Conservation (phyloP, 192 early-diverging fungal species). For the Geranomyces variabilis region DNA sequence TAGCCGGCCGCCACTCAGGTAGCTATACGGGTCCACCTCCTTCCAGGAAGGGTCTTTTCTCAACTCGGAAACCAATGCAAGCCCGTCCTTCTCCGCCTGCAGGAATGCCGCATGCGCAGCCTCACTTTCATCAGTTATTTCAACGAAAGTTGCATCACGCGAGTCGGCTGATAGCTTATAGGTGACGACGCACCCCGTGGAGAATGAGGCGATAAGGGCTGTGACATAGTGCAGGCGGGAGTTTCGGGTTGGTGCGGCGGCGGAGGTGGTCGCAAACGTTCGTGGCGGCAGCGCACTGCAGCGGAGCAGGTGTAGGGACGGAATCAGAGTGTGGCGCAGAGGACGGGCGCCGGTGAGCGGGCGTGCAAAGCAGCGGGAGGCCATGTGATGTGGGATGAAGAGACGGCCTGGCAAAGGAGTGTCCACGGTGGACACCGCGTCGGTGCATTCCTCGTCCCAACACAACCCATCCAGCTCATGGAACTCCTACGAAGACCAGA, state of each 20-base stretch:
- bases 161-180: not conserved
- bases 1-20: slow-evolving; percentile 26
- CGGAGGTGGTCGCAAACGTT: not conserved
- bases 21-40: slow-evolving; percentile 33
- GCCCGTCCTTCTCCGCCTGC: slow-evolving; percentile 20
- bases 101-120: slow-evolving; percentile 19
- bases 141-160: not conserved
- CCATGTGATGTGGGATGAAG: no score
- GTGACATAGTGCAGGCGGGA: slow-evolving; percentile 16
- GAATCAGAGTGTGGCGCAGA: no score
- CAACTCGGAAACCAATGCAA: slow-evolving; percentile 14
- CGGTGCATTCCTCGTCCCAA: no score
- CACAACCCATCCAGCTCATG: no score
- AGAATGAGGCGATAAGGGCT: not conserved
- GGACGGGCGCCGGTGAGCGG: no score
- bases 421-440: no score
- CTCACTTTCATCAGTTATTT: slow-evolving; percentile 13
- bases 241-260: not conserved
- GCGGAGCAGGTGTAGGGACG: not conserved
- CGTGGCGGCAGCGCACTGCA: not conserved
- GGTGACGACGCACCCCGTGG: slow-evolving; percentile 9
- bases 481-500: no score
- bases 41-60: slow-evolving; percentile 14
- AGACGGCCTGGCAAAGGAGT: no score
- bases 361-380: no score